Evolutionary conservation across 768 basidiomycete species (phyloP).

Genomic region (Coprinellus micaceus): DNA sequence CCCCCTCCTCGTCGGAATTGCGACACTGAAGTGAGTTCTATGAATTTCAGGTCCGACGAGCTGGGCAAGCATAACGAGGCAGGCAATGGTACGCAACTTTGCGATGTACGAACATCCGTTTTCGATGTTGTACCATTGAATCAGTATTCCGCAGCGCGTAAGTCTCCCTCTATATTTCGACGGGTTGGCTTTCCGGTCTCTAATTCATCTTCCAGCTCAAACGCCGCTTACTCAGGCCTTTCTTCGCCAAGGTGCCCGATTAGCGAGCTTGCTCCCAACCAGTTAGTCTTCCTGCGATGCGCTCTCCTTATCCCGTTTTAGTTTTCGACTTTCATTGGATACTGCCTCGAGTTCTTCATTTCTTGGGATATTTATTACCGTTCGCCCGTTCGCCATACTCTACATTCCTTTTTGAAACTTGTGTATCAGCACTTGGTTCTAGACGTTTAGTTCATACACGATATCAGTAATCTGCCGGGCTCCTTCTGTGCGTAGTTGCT

Average conservation of each 20-base stretch:
- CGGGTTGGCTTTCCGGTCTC: neutral
- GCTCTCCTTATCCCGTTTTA: neutral
- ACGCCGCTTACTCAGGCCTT: slow-evolving; percentile 52
- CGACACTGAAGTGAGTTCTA: slow-evolving; percentile 1
- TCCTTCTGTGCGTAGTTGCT: too few relatives aligned
- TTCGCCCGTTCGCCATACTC: neutral
- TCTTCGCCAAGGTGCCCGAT: slow-evolving; percentile 50
- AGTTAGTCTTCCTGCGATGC: slow-evolving; percentile 16
- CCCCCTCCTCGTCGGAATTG: neutral
- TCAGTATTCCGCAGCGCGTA: slow-evolving; percentile 78
- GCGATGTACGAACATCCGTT: slow-evolving; percentile 64
- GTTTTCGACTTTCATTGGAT: neutral
- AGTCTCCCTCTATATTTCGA: slow-evolving; percentile 27
- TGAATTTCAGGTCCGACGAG: slow-evolving; percentile 36
- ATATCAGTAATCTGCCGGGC: too few relatives aligned
- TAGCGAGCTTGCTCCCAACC: slow-evolving; percentile 34
- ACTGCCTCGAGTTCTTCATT: neutral
- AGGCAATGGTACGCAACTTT: slow-evolving; percentile 62
- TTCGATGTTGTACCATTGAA: slow-evolving; percentile 77
- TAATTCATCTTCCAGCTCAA: slow-evolving; percentile 29
- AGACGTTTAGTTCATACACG: neutral
- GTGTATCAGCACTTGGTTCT: neutral
- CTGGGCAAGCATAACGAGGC: slow-evolving; percentile 40
- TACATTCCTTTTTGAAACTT: neutral
- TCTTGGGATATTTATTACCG: neutral